Evolutionary conservation across 768 basidiomycete genomes (phyloP).

Genomic region (Suillus alpinus): DNA sequence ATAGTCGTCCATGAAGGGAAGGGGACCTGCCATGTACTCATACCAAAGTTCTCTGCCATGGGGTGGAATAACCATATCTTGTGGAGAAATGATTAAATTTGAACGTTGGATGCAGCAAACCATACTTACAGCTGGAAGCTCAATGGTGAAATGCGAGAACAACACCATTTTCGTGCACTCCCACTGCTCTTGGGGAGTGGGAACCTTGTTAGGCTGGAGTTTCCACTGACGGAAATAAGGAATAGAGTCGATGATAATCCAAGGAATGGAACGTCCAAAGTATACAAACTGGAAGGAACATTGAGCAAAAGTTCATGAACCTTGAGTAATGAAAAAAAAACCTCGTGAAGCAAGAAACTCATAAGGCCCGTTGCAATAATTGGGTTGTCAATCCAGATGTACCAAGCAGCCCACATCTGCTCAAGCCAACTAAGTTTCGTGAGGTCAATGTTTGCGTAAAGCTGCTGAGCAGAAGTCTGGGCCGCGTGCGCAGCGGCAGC

Average conservation of each 20-base stretch:
- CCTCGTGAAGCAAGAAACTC: slow-evolving; percentile 94
- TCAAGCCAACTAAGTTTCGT: slow-evolving; percentile 67
- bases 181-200: slow-evolving; percentile 84
- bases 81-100: neutral
- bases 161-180: slow-evolving; percentile 93
- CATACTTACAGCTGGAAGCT: slow-evolving; percentile 75
- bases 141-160: slow-evolving; percentile 93
- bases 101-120: neutral
- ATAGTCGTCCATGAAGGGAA: slow-evolving; percentile 74
- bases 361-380: slow-evolving; percentile 90
- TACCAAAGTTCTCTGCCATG: slow-evolving; percentile 80
- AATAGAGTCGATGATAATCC: slow-evolving; percentile 93
- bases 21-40: slow-evolving; percentile 91
- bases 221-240: slow-evolving; percentile 96
- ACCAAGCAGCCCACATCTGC: slow-evolving; percentile 83
- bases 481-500: slow-evolving; percentile 11
- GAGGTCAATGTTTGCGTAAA: slow-evolving; percentile 61
- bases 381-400: slow-evolving; percentile 83
- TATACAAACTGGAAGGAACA: slow-evolving; percentile 70
- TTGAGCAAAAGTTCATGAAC: neutral
- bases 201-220: slow-evolving; percentile 83
- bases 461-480: slow-evolving; percentile 33
- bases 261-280: slow-evolving; percentile 92
- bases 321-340: slow-evolving; percentile 35
- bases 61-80: slow-evolving; percentile 94